Percentiles rank a stretch among this genome's conserved stretches.
These are phyloP conservation scores for Pestalotiopsis sp. DNA, from an alignment of 2,329 filamentous ascomycete genomes.

Conservation along the genomic window DNA sequence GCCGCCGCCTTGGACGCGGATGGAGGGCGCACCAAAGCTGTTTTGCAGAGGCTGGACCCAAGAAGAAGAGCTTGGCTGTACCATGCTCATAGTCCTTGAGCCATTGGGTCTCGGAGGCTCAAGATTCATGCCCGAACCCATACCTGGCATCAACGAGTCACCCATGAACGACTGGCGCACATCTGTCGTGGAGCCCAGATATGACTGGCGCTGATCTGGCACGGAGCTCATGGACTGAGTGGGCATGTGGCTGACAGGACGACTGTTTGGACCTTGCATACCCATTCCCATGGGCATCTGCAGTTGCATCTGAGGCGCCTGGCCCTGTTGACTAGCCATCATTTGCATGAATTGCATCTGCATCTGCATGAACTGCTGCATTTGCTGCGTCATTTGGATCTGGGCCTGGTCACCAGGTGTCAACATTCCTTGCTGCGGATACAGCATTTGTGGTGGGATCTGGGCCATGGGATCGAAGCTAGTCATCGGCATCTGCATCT, in stretches of 20 bases:
- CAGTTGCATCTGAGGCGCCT: slow-evolving; percentile 18
- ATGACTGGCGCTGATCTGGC: slow-evolving; percentile 23
- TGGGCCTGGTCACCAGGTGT: slow-evolving; percentile 72
- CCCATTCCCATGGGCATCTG: slow-evolving; percentile 18
- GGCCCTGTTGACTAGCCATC: slow-evolving; percentile 55
- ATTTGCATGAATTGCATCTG: slow-evolving; percentile 95
- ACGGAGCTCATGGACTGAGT: slow-evolving; percentile 47
- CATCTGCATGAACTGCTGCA: slow-evolving; percentile 89
- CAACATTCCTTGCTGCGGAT: slow-evolving; percentile 42
- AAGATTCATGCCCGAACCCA: slow-evolving; percentile 46
- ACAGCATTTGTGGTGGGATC: slow-evolving; percentile 54
- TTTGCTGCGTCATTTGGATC: slow-evolving; percentile 79
- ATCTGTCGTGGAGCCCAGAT: not conserved
- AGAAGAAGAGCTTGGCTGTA: slow-evolving; percentile 66
- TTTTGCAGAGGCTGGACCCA: slow-evolving; percentile 51
- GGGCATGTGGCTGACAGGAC: slow-evolving; percentile 39
- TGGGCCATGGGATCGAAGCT: slow-evolving; percentile 51
- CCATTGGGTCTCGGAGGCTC: slow-evolving; percentile 46
- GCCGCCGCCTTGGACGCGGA: slow-evolving; percentile 51
- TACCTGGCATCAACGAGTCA: slow-evolving; percentile 28
- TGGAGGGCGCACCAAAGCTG: slow-evolving; percentile 50
- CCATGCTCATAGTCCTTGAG: slow-evolving; percentile 79
- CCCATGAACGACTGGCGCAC: slow-evolving; percentile 30
- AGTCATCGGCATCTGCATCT: slow-evolving; percentile 33
- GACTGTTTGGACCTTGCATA: slow-evolving; percentile 24